Percentiles rank a stretch among this genome's conserved stretches.
Conservation (phyloP, 805 yeast species). For the Lipomyces sp. region DNA sequence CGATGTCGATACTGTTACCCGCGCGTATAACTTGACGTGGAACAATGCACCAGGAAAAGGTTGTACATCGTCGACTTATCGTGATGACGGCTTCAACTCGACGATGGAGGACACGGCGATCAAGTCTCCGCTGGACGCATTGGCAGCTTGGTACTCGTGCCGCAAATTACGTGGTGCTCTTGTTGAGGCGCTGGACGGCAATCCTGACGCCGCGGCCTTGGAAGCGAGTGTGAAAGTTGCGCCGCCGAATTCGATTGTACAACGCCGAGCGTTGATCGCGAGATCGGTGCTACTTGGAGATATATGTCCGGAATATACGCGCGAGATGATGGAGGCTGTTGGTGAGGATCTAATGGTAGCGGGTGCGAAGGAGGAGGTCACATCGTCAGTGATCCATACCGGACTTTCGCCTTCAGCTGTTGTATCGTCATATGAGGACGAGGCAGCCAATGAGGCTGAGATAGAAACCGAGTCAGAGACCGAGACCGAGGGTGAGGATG, state of each 20-base stretch:
- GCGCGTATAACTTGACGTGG: constrained; percentile 37
- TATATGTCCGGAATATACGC: constrained; percentile 34
- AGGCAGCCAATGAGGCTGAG: too few species aligned
- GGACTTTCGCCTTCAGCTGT: constrained; percentile 10
- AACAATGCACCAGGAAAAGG: constrained; percentile 26
- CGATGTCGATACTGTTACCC: constrained; percentile 39
- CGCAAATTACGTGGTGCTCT: constrained; percentile 39
- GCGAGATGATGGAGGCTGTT: constrained; percentile 39
- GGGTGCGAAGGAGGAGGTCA: constrained; percentile 5
- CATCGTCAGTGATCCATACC: neutral
- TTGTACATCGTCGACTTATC: constrained; percentile 19
- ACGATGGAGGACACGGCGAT: constrained; percentile 38
- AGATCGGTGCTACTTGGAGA: constrained; percentile 42
- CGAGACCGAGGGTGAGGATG: too few species aligned
- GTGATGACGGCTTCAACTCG: constrained; percentile 37
- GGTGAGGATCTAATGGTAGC: constrained; percentile 34
- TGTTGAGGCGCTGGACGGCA: constrained; percentile 31
- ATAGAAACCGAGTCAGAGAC: too few species aligned
- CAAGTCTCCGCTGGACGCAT: constrained; percentile 41
- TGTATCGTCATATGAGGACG: constrained; percentile 14
- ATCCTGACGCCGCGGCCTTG: constrained; percentile 14
- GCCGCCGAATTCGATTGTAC: constrained; percentile 42
- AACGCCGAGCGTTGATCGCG: constrained; percentile 42
- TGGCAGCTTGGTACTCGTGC: constrained; percentile 43
- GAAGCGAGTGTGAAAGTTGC: constrained; percentile 38